Conservation (phyloP, 371 early-diverging fungal species). For the Syncephalastrum contaminatum region DNA sequence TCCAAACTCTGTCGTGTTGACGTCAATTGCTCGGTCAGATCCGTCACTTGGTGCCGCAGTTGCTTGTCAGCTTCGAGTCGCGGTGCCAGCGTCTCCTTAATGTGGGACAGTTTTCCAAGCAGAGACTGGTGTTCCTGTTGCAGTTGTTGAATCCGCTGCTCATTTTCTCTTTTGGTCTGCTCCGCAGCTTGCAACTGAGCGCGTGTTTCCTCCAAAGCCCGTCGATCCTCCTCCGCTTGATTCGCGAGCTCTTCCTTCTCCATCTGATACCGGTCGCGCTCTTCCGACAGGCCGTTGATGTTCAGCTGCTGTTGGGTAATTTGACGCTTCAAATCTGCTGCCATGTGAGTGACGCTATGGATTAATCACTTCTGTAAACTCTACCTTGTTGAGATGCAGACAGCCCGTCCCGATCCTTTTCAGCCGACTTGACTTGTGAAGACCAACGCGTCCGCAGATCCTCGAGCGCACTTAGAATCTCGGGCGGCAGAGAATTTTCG, state of each 20-base stretch:
- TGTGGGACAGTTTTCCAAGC: slow-evolving; percentile 32
- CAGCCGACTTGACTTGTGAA: too few species aligned
- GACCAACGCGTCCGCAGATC: slow-evolving; percentile 19
- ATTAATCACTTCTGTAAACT: slow-evolving; percentile 1
- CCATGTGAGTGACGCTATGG: too few species aligned
- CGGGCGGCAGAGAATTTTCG: slow-evolving; percentile 30
- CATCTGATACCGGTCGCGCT: slow-evolving; percentile 28
- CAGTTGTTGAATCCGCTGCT: slow-evolving; percentile 27
- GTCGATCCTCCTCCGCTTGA: slow-evolving; percentile 5
- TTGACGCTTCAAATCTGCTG: slow-evolving; percentile 39
- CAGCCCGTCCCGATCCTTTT: too few species aligned
- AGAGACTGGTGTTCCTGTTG: slow-evolving; percentile 43
- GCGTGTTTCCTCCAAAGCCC: slow-evolving; percentile 3
- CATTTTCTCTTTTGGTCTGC: slow-evolving; percentile 13
- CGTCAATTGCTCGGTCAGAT: slow-evolving; percentile 28
- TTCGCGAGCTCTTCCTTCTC: slow-evolving; percentile 34
- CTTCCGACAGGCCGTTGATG: slow-evolving; percentile 34
- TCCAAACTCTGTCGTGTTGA: slow-evolving; percentile 16
- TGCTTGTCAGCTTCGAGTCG: slow-evolving; percentile 45
- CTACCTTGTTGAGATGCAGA: slow-evolving; percentile 12
- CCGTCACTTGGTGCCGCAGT: slow-evolving; percentile 27
- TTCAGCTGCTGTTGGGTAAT: slow-evolving; percentile 37
- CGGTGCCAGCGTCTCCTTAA: slow-evolving; percentile 42
- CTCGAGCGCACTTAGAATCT: slow-evolving; percentile 26
- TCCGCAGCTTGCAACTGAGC: slow-evolving; percentile 14